Evolutionary conservation across 2,329 filamentous ascomycete species (phyloP).

Genomic region (Myriosclerotinia scirpicola): DNA sequence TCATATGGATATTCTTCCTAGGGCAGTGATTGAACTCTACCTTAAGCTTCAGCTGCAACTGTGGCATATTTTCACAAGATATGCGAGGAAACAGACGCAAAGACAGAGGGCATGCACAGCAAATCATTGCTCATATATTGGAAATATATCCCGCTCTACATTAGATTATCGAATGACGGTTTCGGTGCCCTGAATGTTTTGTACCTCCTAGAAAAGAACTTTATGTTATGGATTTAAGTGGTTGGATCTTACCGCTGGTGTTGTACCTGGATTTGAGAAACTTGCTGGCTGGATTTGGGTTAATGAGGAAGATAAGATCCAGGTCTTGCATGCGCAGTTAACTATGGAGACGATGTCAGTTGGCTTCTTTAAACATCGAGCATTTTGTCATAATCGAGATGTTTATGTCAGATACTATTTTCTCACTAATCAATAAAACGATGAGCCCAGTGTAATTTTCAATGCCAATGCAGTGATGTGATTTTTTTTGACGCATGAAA

Average conservation of each 20-base stretch:
- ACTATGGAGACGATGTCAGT: neutral
- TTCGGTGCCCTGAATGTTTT: neutral
- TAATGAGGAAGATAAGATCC: neutral
- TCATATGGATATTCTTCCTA: neutral
- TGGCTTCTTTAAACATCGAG: neutral
- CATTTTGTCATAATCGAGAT: neutral
- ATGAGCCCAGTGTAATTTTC: neutral
- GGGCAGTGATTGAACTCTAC: neutral
- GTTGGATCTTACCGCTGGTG: neutral
- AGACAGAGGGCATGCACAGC: neutral
- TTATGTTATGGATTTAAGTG: neutral
- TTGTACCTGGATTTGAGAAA: neutral
- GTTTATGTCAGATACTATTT: neutral
- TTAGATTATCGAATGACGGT: neutral
- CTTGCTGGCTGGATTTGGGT: neutral
- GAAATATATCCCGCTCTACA: neutral
- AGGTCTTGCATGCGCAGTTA: neutral
- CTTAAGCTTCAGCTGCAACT: neutral
- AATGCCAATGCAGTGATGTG: too few species aligned
- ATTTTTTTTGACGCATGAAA: too few species aligned
- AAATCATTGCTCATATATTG: neutral
- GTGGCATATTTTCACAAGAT: neutral
- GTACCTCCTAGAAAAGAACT: neutral
- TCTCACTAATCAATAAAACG: neutral
- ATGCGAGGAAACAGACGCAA: rapidly evolving